Evolutionary conservation across 177 flowering plant genomes (phyloP), one percentile per base, ranked within the genome.

Genomic region (Vitis hybrid): DNA sequence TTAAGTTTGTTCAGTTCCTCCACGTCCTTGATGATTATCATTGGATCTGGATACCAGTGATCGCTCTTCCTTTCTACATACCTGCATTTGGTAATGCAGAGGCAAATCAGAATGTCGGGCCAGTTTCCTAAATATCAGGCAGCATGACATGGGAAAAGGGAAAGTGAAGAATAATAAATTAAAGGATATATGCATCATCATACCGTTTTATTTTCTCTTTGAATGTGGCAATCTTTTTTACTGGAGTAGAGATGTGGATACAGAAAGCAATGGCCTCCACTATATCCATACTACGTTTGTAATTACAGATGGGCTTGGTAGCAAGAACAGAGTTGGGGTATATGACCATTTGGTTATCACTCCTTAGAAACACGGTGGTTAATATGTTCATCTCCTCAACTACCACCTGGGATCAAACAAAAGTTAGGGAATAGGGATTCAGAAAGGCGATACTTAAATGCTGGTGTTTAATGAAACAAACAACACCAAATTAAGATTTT

Each of bases 351-450:
- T 73, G 79, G 69, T 78, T 64, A 57, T 82, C 82, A 14, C 19
- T n/a, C 70, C 78, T 78, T 73, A 80, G 18, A 63, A 83, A 83
- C 14, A 79, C 71, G 5, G 86, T 83, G 2, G 84, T 79, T 61
- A 84, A 67, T 38, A 84, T 80, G 64, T 84, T 79, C 86, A 83
- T 81, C 75, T 83, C 82, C 53, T 83, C 84, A 4, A 80, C 85
- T 6, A 77, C 28, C 82, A 83, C 62, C 83, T 80, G 82, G 61
- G 52, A 13, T 17, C 59, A 71, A 62, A 24, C 1, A 14, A 56
- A 54, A 53, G 6, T 2, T 9, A 64, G n/a, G 19, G 24, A 12
- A 52, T 8, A 11, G 13, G 38, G 12, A 11, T 17, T 11, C 47
- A 31, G 4, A 28, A 28, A 28, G 31, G 31, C 31, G 31, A 28